A percentile compares a stretch with the other conserved stretches of the same genome.
phyloP scores from a whole-genome alignment of 202 grass and related monocot genomes.

The Thinopyrum obtusiflorum region DNA sequence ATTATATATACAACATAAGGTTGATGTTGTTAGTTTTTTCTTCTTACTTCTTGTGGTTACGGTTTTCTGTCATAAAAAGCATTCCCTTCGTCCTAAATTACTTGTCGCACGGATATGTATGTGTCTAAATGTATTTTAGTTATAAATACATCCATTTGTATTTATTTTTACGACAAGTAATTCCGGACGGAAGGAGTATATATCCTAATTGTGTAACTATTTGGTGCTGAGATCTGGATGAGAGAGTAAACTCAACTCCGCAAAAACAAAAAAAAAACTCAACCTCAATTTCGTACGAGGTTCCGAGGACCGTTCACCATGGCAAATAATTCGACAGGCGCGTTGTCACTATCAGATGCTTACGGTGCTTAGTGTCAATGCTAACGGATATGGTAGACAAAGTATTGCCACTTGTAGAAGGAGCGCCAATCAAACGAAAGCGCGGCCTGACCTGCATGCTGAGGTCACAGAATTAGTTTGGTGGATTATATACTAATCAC shows the following conservation, averaged over 20 bases:
- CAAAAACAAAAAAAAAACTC: too few relatives aligned
- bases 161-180: too few relatives aligned
- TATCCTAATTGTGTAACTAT: too few relatives aligned
- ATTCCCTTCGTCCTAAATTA: too few relatives aligned
- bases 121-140: too few relatives aligned
- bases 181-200: too few relatives aligned
- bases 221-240: neutral
- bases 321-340: neutral
- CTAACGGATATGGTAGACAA: neutral
- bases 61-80: too few relatives aligned
- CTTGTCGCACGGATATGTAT: too few relatives aligned
- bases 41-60: too few relatives aligned
- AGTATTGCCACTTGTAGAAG: neutral
- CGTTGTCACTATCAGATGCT: neutral
- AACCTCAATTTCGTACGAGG: neutral
- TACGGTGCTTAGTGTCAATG: neutral
- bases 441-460: neutral
- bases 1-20: too few relatives aligned
- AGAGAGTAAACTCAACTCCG: neutral
- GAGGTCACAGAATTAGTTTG: slow-evolving; percentile 21
- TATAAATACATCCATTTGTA: too few relatives aligned
- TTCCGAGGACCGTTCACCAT: neutral
- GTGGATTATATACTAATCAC: slow-evolving; percentile 20
- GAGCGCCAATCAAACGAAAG: slow-evolving; percentile 13
- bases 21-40: too few relatives aligned